A percentile compares a stretch with the other conserved stretches of the same genome.
These are phyloP conservation scores for Thielaviopsis populi DNA, from an alignment of 2,329 filamentous ascomycete species.

Conservation along the genomic window DNA sequence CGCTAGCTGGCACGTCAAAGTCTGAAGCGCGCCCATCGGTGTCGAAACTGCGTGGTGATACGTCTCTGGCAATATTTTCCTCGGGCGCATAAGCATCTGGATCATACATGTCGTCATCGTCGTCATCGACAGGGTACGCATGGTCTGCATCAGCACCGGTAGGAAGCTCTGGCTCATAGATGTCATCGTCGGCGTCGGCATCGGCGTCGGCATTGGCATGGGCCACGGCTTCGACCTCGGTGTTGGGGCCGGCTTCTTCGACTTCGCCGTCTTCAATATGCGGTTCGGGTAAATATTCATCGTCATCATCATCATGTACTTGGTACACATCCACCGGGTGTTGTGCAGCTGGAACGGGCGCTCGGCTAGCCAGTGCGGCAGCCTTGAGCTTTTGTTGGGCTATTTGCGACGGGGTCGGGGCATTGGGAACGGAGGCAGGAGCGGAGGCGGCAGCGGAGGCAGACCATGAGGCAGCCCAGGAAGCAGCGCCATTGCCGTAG, in stretches of 20 bases:
- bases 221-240: background rate
- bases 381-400: constrained; percentile 9
- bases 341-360: background rate
- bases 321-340: background rate
- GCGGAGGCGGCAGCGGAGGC: background rate
- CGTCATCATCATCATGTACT: background rate
- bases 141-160: background rate
- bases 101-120: constrained; percentile 16
- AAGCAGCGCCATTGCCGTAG: background rate
- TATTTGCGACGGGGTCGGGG: background rate
- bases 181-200: constrained; percentile 60
- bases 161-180: constrained; percentile 32
- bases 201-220: constrained; percentile 53
- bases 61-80: constrained; percentile 2
- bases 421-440: background rate
- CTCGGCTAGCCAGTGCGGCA: background rate
- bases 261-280: constrained; percentile 5
- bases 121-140: constrained; percentile 6
- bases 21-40: constrained; percentile 10
- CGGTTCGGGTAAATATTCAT: constrained; percentile 2
- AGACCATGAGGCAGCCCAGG: constrained; percentile 13
- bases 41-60: constrained; percentile 3
- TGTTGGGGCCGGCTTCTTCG: background rate
- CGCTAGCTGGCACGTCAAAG: background rate
- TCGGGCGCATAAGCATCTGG: constrained; percentile 12